Evolutionary conservation across 2,329 filamentous ascomycete genomes (phyloP).

Genomic region (Ceratocystis albifundus): DNA sequence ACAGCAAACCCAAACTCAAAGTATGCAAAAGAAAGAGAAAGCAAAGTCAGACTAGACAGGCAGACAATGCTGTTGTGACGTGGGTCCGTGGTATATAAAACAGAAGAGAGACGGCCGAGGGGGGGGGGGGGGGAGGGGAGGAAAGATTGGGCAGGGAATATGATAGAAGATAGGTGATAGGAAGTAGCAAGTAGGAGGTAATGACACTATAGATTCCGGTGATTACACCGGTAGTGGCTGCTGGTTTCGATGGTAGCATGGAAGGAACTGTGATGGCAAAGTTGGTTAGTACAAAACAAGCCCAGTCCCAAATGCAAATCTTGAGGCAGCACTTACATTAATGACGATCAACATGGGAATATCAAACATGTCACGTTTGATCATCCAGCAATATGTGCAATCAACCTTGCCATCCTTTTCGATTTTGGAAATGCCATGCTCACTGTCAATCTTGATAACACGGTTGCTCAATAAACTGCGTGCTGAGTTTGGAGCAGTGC

Average conservation of each 20-base stretch:
- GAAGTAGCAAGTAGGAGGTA: background rate
- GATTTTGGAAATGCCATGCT: slow-evolving; percentile 69
- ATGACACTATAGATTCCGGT: background rate
- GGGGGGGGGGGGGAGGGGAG: too few species aligned
- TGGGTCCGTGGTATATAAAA: slow-evolving; percentile 1
- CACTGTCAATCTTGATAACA: slow-evolving; percentile 53
- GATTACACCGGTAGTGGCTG: slow-evolving; percentile 43
- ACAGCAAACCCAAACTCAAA: background rate
- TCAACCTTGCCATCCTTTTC: slow-evolving; percentile 85
- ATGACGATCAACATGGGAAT: slow-evolving; percentile 98
- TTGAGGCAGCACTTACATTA: slow-evolving; percentile 57
- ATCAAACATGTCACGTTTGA: slow-evolving; percentile 93
- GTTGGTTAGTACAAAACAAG: background rate
- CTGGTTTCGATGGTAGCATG: slow-evolving; percentile 48
- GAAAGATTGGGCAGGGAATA: too few species aligned
- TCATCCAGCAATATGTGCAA: slow-evolving; percentile 93
- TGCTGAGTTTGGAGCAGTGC: background rate
- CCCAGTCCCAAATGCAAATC: background rate
- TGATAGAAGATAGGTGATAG: background rate
- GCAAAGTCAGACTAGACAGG: background rate
- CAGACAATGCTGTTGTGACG: background rate
- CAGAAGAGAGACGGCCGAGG: background rate
- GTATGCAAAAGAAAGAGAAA: background rate
- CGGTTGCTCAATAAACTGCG: slow-evolving; percentile 45
- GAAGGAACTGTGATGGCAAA: slow-evolving; percentile 39